phyloP scores from a whole-genome alignment of 108 stramenopile species.

The Asterionellopsis glacialis region DNA sequence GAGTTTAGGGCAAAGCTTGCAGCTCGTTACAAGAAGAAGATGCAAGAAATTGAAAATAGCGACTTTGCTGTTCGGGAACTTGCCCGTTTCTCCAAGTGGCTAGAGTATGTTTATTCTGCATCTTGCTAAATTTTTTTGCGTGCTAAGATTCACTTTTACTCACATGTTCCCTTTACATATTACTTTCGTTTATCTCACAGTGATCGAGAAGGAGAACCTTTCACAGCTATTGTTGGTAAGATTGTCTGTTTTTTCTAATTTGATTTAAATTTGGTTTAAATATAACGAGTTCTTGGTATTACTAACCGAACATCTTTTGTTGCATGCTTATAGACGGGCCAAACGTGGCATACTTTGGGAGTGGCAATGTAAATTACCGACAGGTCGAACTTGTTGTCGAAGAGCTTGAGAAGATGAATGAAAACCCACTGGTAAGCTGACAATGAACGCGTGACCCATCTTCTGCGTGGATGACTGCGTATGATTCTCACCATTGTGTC shows the following conservation, averaged over 20 bases:
- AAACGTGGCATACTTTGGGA: conserved; percentile 77
- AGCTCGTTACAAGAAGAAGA: conserved; percentile 21
- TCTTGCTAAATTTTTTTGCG: not conserved
- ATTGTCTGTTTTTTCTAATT: not conserved
- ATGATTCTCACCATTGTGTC: no score
- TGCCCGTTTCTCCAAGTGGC: conserved; percentile 57
- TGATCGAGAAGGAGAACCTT: conserved; percentile 58
- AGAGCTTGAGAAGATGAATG: conserved; percentile 56
- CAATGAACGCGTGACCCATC: no score
- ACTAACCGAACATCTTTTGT: not conserved
- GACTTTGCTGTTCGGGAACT: conserved; percentile 28
- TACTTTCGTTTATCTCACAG: conserved; percentile 1
- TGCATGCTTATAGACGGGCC: conserved; percentile 43
- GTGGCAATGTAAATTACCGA: conserved; percentile 57
- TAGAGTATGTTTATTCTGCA: conserved; percentile 29
- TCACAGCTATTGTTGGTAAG: conserved; percentile 77
- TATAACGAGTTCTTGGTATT: not conserved
- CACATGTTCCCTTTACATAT: not conserved
- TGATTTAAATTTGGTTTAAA: conserved; percentile 1
- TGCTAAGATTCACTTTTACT: not conserved
- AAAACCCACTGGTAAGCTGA: conserved; percentile 58
- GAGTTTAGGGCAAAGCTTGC: conserved; percentile 5
- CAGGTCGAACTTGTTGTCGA: conserved; percentile 67
- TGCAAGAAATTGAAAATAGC: conserved; percentile 7
- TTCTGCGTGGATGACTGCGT: no score